Evolutionary conservation across 2,329 filamentous ascomycete genomes (phyloP), one percentile per base, ranked within the genome.

Genomic region (Epichloe festucae): DNA sequence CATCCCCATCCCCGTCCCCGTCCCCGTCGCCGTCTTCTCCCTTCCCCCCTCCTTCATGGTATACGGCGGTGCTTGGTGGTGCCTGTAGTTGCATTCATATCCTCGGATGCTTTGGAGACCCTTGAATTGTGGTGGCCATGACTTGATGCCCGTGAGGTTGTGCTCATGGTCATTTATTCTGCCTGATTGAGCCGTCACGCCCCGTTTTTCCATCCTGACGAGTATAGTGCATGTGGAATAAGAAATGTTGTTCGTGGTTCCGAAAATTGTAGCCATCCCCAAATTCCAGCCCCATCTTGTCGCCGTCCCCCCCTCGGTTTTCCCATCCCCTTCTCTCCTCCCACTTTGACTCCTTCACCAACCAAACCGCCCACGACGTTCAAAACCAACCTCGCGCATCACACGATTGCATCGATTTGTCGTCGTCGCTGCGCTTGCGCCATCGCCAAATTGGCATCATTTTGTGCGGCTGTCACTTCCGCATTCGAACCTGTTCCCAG

Each of bases 391-490:
- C 52, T 65, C 59, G 62, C 54, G 47, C 53, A 45, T 55, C 48
- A 52, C 52, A 57, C 45, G 36, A 59, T 58, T 62, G 57, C 72
- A 75, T 75, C 71, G 63, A 68, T 67, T 64, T 60, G 58, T 56
- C 65, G 64, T 65, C 60, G 52, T 63, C 63, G 57, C 57, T 49
- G 51, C 57, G 59, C 60, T 62, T 52, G 56, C 62, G 57, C 55
- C 65, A 70, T 70, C 66, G 52, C 55, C 55, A 68, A 67, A 70
- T 56, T 46, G 53, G 46, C 57, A 58, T 62, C 61, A 65, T 68
- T 66, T 56, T 63, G 61, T 66, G 62, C 65, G 53, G 53, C 61
- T 52, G 52, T 56, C 51, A 56, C 55, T 50, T 56, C 62, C 61
- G 63, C 57, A 62, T 62, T 59, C 54, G 57, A 57, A 63, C 56